A percentile compares a stretch with the other conserved stretches of the same genome.
Evolutionary conservation across 1,139 yeast species (phyloP).

Genomic region (Suhomyces yuchorum): DNA sequence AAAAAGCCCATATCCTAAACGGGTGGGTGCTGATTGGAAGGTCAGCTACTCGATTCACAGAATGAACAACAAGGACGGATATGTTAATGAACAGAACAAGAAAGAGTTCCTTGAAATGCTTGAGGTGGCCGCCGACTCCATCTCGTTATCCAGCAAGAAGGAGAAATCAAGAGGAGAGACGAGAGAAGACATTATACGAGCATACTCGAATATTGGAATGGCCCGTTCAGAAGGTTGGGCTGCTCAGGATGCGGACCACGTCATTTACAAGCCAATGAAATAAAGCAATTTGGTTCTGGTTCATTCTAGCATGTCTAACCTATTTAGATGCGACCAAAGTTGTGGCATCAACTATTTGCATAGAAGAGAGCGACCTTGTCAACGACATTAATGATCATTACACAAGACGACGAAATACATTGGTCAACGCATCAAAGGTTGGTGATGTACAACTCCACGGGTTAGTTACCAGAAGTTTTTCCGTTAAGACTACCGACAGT

Average conservation of each 20-base stretch:
- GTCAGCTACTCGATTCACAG: constrained; percentile 15
- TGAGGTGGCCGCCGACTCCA: constrained; percentile 14
- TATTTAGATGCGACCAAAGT: no score
- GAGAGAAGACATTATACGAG: constrained; percentile 22
- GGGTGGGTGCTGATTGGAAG: constrained; percentile 17
- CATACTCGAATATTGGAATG: constrained; percentile 32
- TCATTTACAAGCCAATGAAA: constrained; percentile 19
- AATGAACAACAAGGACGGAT: constrained; percentile 6
- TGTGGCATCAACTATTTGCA: no score
- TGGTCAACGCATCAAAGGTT: no score
- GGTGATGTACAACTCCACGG: no score
- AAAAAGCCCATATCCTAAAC: constrained; percentile 16
- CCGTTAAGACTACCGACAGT: no score
- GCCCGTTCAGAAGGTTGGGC: constrained; percentile 31
- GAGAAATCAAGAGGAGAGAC: constrained; percentile 6
- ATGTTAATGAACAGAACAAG: constrained; percentile 5
- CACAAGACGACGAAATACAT: no score
- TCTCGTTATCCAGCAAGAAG: constrained; percentile 12
- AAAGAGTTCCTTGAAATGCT: constrained; percentile 15
- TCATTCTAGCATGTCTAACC: no score
- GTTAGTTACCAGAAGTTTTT: no score
- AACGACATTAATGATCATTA: no score
- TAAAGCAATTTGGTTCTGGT: no score
- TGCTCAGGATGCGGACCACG: constrained; percentile 24
- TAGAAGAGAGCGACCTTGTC: no score